A percentile compares a stretch with the other conserved stretches of the same genome.
Conservation (phyloP, 306 rosid genomes). For the Alnus glutinosa region DNA sequence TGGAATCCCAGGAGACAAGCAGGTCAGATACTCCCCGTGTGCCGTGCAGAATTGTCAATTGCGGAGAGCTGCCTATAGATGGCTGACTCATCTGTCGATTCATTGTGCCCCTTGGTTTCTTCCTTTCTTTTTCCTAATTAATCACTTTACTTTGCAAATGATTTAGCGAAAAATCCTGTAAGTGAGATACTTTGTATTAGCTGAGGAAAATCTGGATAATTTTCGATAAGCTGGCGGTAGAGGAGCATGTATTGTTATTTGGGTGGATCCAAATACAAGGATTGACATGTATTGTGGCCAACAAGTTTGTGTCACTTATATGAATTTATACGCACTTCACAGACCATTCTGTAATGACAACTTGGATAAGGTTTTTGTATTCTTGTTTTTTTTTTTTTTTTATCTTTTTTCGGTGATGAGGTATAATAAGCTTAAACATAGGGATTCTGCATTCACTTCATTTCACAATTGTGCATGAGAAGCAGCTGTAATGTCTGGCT, state of each 20-base stretch:
- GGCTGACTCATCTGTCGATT: slow-evolving; percentile 36
- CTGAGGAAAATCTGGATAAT: neutral
- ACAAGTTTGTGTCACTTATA: neutral
- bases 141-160: neutral
- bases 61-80: slow-evolving; percentile 69
- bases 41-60: slow-evolving; percentile 77
- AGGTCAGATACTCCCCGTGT: slow-evolving; percentile 63
- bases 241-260: neutral
- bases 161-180: neutral
- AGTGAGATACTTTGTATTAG: neutral
- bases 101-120: slow-evolving; percentile 22
- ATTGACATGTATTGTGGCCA: neutral
- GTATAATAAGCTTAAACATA: neutral
- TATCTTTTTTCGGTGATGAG: neutral
- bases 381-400: no score
- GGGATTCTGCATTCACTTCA: slow-evolving; percentile 8
- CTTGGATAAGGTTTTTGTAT: slow-evolving; percentile 1
- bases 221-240: neutral
- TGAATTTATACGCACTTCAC: neutral
- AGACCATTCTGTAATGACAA: neutral
- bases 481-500: neutral
- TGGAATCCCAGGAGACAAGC: slow-evolving; percentile 83
- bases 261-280: neutral
- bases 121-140: slow-evolving; percentile 25
- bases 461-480: neutral